Conservation (phyloP, 805 yeast genomes). For the Wickerhamomyces queroliae region DNA sequence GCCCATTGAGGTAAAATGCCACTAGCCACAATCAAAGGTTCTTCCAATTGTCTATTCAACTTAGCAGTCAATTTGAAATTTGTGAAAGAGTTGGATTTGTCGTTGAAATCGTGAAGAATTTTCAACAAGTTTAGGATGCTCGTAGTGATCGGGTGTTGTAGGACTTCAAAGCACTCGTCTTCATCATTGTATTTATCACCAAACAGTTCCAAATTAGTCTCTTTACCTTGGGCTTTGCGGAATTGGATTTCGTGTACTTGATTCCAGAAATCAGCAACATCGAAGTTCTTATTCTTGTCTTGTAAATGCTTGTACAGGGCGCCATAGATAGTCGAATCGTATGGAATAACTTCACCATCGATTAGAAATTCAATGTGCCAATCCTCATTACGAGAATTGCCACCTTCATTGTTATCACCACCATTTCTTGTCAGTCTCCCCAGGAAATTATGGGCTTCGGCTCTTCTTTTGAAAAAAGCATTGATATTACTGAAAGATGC, state of each 20-base stretch:
- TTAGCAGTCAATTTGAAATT: conserved; percentile 84
- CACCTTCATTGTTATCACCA: no score
- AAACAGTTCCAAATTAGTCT: conserved; percentile 15
- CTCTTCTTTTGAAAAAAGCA: conserved; percentile 35
- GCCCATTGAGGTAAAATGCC: conserved; percentile 86
- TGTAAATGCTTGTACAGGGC: conserved; percentile 54
- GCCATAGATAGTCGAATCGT: conserved; percentile 70
- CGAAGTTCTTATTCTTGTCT: conserved; percentile 30
- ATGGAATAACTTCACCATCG: conserved; percentile 52
- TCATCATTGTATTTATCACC: conserved; percentile 25
- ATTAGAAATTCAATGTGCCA: conserved; percentile 51
- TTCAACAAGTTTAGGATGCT: conserved; percentile 43
- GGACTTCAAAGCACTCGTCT: conserved; percentile 16
- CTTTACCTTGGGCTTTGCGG: conserved; percentile 28
- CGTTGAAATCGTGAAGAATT: conserved; percentile 31
- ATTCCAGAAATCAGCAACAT: conserved; percentile 52
- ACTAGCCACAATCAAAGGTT: conserved; percentile 81
- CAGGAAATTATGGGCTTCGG: conserved; percentile 23
- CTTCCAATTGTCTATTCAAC: conserved; percentile 81
- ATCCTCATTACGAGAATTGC: conserved; percentile 1
- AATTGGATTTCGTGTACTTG: conserved; percentile 47
- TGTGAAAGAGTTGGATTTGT: conserved; percentile 35
- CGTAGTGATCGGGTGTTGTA: conserved; percentile 25
- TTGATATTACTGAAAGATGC: conserved; percentile 42
- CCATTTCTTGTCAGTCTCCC: conserved; percentile 8